phyloP scores from a whole-genome alignment of 805 yeast species.

The Starmerella stigmatis region DNA sequence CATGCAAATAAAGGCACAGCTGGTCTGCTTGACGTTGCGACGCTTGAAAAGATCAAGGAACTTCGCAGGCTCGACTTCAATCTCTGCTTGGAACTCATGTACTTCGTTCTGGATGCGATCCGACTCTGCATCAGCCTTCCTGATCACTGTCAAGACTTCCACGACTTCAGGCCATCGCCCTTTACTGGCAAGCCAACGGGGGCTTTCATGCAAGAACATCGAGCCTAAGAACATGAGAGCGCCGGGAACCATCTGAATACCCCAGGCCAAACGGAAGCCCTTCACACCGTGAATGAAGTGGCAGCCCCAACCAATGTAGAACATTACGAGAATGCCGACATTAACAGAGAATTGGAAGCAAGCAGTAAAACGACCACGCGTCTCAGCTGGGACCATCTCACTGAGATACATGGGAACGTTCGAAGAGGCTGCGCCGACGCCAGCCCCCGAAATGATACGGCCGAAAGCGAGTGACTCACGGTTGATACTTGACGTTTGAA shows the following conservation, averaged over 20 bases:
- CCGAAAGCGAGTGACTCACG: conserved; percentile 37
- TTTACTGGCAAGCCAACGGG: conserved; percentile 56
- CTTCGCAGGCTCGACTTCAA: conserved; percentile 33
- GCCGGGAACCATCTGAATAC: conserved; percentile 64
- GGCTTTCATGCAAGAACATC: conserved; percentile 62
- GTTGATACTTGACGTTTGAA: conserved; percentile 36
- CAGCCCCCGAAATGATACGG: conserved; percentile 55
- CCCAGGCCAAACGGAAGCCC: conserved; percentile 69
- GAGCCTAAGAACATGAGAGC: conserved; percentile 50
- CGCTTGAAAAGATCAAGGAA: conserved; percentile 36
- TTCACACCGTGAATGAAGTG: conserved; percentile 36
- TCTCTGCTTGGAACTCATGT: conserved; percentile 34
- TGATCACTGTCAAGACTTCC: conserved; percentile 42
- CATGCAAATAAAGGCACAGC: conserved; percentile 62
- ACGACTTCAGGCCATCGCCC: conserved; percentile 49
- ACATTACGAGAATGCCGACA: conserved; percentile 60
- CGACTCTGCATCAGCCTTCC: conserved; percentile 28
- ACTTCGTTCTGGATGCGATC: conserved; percentile 31
- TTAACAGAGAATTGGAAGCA: conserved; percentile 64
- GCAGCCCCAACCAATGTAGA: conserved; percentile 45
- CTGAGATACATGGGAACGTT: conserved; percentile 51
- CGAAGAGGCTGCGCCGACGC: conserved; percentile 62
- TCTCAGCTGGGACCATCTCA: conserved; percentile 37
- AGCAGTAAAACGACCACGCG: conserved; percentile 66
- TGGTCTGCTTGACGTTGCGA: conserved; percentile 34